Base-by-base conservation (phyloP, 2,329 filamentous ascomycete species). In the Talaromyces pinophilus region DNA sequence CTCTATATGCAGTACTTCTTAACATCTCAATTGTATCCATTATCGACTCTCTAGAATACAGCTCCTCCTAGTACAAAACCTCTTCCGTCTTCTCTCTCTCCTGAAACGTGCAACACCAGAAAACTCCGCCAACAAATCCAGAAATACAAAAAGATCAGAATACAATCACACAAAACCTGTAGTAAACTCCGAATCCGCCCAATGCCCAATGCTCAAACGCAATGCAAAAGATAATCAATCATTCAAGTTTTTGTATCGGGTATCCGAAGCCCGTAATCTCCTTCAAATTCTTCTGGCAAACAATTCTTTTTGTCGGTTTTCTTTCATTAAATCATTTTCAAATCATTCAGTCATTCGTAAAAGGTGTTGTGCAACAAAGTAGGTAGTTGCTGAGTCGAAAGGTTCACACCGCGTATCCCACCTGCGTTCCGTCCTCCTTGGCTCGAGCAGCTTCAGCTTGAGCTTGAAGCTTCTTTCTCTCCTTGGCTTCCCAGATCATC, bases 401-500 rank as follows among this genome's bases (percentile, higher is more conserved):
- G 13, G 3, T 44, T 60, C 22, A 60, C 8, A 46, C 15, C 38
- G 57, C 64, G 63, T 54, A 54, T 63, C 62, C 69, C 70, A 38
- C 65, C 68, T 63, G 52, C 10, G 38, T 54, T 42, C 44, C 38
- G 11, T 62, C 40, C 25, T 57, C 25, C 38, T 40, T 28, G 11
- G 52, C 40, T 22, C 44, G 40, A 28, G 28, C 17, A 28, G 61
- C 62, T 40, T 44, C 22, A 7, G 38, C 35, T 59, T 59, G 57
- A n/a, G 46, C 64, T 35, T 52, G 48, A 15, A 52, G 48, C 25
- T 70, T 75, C 69, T 76, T 79, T 69, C 75, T 75, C 64, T 73
- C 75, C 42, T 78, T 77, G 30, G 82, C 82, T 52, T 67, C 83
- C 75, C 80, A 82, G 50, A 81, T 78, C 71, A 83, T 72, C 55